A percentile compares a stretch with the other conserved stretches of the same genome.
phyloP scores from a whole-genome alignment of 768 basidiomycete genomes.

The Coprinopsis sp. region DNA sequence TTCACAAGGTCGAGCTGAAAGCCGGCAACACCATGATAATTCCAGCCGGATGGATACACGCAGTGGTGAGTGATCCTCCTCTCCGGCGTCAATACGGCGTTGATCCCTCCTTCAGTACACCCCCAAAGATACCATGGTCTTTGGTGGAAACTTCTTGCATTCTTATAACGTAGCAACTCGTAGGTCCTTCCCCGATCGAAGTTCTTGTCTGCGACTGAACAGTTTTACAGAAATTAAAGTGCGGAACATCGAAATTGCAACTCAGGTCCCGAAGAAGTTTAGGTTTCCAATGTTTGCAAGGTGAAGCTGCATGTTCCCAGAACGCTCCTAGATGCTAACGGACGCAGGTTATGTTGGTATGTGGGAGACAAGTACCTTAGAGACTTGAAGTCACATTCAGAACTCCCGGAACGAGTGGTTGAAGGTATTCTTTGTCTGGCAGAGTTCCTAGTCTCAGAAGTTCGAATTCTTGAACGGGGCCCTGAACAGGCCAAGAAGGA shows the following conservation, averaged over 20 bases:
- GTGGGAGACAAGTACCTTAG: conserved; percentile 77
- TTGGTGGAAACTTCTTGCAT: conserved; percentile 97
- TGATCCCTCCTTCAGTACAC: conserved; percentile 59
- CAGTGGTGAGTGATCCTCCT: conserved; percentile 60
- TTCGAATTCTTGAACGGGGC: conserved; percentile 64
- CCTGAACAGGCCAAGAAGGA: conserved; percentile 70
- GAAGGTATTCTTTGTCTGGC: conserved; percentile 67
- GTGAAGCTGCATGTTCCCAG: conserved; percentile 31
- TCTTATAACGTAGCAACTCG: conserved; percentile 86
- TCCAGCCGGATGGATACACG: conserved; percentile 97
- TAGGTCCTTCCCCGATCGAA: conserved; percentile 32
- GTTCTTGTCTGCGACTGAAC: conserved; percentile 2
- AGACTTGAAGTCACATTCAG: conserved; percentile 54
- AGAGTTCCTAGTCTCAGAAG: conserved; percentile 77
- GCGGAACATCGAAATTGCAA: conserved; percentile 86
- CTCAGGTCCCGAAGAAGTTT: conserved; percentile 90
- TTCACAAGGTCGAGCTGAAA: conserved; percentile 74
- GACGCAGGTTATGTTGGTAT: conserved; percentile 82
- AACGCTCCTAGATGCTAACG: background rate
- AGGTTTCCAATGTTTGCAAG: conserved; percentile 79
- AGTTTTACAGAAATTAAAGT: conserved; percentile 69
- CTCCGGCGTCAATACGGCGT: background rate
- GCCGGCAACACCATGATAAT: conserved; percentile 90
- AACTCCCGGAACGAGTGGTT: conserved; percentile 52
- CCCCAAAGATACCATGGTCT: conserved; percentile 87